Conservation (phyloP, 495 filamentous ascomycete species). For the Penicillium steckii region DNA sequence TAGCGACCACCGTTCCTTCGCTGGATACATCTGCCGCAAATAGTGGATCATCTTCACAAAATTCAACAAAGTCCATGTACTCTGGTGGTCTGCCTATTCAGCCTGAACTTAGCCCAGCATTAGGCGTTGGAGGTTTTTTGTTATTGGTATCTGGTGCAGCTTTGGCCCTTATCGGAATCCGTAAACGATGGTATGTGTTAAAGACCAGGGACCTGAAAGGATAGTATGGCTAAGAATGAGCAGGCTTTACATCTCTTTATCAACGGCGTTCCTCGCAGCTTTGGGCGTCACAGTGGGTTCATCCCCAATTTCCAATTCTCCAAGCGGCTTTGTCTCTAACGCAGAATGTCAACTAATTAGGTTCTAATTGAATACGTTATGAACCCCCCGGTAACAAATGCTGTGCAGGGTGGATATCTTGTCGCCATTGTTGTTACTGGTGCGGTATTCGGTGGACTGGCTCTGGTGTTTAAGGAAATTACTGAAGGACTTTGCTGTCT, state of each 20-base stretch:
- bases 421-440: slow-evolving; percentile 78
- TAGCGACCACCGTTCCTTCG: slow-evolving; percentile 20
- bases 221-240: slow-evolving; percentile 4
- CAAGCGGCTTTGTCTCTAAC: too few species aligned
- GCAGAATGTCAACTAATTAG: slow-evolving; percentile 26
- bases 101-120: slow-evolving; percentile 74
- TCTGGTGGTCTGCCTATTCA: slow-evolving; percentile 60
- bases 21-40: slow-evolving; percentile 14
- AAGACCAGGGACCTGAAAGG: neutral
- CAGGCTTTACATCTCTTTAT: slow-evolving; percentile 77
- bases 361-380: slow-evolving; percentile 90
- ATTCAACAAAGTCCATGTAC: slow-evolving; percentile 21
- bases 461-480: slow-evolving; percentile 79
- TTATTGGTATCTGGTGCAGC: slow-evolving; percentile 67
- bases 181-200: slow-evolving; percentile 62
- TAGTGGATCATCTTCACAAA: slow-evolving; percentile 3
- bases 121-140: slow-evolving; percentile 75
- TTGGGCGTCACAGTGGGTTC: slow-evolving; percentile 66
- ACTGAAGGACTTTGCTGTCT: slow-evolving; percentile 86
- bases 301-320: neutral
- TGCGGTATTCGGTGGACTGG: slow-evolving; percentile 68
- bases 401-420: slow-evolving; percentile 84
- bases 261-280: slow-evolving; percentile 68
- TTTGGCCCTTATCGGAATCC: slow-evolving; percentile 78
- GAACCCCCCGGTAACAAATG: slow-evolving; percentile 72